Evolutionary conservation across 192 early-diverging fungal species (phyloP).

Genomic region (Linnemannia schmuckeri): DNA sequence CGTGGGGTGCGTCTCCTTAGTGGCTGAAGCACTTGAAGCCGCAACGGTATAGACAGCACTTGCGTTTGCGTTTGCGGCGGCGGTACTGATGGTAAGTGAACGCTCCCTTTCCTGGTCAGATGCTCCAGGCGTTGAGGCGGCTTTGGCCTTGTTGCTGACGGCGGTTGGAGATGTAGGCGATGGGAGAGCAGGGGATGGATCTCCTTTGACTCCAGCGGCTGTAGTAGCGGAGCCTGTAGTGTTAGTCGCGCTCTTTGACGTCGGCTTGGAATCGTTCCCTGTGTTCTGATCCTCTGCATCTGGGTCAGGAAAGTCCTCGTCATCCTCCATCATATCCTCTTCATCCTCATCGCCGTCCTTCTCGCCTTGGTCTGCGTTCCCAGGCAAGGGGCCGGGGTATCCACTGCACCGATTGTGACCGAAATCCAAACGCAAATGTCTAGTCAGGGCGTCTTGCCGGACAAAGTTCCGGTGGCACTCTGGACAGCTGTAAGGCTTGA

Average conservation of each 20-base stretch:
- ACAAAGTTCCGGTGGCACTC: conserved; percentile 81
- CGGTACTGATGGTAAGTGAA: not conserved
- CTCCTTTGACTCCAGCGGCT: conserved; percentile 2
- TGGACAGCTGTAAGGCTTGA: conserved; percentile 82
- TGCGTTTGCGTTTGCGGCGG: not conserved
- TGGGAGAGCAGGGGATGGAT: conserved; percentile 4
- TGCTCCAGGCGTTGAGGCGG: not conserved
- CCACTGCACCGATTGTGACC: conserved; percentile 55
- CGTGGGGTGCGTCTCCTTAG: not conserved
- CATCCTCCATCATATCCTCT: conserved; percentile 16
- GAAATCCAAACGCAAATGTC: conserved; percentile 51
- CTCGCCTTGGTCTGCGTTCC: conserved; percentile 25
- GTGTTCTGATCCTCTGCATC: not conserved
- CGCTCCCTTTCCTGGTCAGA: not conserved
- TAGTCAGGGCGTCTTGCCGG: conserved; percentile 47
- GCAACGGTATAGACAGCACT: not conserved
- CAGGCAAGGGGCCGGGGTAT: conserved; percentile 43
- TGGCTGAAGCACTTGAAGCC: not conserved
- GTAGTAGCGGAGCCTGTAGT: not conserved
- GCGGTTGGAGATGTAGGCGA: conserved; percentile 23
- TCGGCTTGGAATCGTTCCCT: not conserved
- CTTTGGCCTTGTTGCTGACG: not conserved
- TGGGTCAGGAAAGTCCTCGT: not conserved
- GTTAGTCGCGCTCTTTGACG: not conserved
- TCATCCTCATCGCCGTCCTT: conserved; percentile 17